Evolutionary conservation across 106 monocot species (phyloP).

Genomic region (Dendrobium catenatum): DNA sequence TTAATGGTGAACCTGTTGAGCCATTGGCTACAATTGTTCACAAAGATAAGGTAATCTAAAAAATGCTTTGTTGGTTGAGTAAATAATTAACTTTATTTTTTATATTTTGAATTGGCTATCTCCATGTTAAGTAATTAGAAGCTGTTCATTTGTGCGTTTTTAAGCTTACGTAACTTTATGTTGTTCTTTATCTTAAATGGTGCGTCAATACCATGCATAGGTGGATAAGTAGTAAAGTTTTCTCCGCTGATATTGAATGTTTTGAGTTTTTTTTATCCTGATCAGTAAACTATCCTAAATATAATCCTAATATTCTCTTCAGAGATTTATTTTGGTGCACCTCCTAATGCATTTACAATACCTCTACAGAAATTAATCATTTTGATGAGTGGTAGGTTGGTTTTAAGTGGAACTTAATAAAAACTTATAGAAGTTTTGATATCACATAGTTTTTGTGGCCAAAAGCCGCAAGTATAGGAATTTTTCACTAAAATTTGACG

Average conservation of each 20-base stretch:
- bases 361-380: too few species aligned
- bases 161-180: background rate
- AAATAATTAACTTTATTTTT: background rate
- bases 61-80: background rate
- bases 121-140: background rate
- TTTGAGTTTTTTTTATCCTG: too few species aligned
- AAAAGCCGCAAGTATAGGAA: background rate
- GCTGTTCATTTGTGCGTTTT: background rate
- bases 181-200: too few species aligned
- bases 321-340: too few species aligned
- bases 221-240: too few species aligned
- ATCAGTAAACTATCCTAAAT: too few species aligned
- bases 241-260: too few species aligned
- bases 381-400: background rate
- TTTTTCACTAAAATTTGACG: background rate
- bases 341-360: too few species aligned
- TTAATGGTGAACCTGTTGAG: slow-evolving; percentile 92
- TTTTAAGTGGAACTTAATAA: background rate
- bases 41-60: slow-evolving; percentile 76
- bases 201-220: too few species aligned
- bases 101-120: background rate
- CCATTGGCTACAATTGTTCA: slow-evolving; percentile 94
- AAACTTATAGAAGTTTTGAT: background rate
- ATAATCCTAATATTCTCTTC: too few species aligned
- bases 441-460: background rate